Evolutionary conservation across 495 filamentous ascomycete genomes (phyloP).

Genomic region (Hypoxylon subgilvum): DNA sequence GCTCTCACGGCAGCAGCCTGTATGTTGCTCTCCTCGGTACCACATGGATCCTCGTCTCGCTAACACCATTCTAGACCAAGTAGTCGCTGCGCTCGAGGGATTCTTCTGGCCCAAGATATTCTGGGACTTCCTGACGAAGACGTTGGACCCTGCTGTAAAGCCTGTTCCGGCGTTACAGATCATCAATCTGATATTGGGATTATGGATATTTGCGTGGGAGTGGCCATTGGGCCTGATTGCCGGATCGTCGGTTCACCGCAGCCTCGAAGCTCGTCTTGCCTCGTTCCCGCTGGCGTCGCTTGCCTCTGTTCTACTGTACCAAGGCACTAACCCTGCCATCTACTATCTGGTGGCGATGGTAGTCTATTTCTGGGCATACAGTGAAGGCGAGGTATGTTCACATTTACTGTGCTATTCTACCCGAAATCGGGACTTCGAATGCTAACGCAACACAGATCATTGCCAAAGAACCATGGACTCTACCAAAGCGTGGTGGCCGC

Average conservation of each 20-base stretch:
- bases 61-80: conserved; percentile 70
- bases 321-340: conserved; percentile 87
- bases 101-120: conserved; percentile 99
- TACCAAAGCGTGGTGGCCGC: conserved; percentile 51
- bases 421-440: too few species aligned
- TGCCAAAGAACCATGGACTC: conserved; percentile 59
- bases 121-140: conserved; percentile 95
- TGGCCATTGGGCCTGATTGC: conserved; percentile 77
- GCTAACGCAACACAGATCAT: conserved; percentile 49
- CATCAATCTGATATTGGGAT: conserved; percentile 89
- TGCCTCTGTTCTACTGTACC: conserved; percentile 79
- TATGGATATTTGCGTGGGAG: conserved; percentile 85
- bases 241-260: conserved; percentile 77
- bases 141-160: conserved; percentile 82
- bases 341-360: conserved; percentile 89
- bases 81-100: conserved; percentile 79
- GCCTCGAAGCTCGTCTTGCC: conserved; percentile 83
- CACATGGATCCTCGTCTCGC: conserved; percentile 8
- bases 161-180: conserved; percentile 90
- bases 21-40: conserved; percentile 55
- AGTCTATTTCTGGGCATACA: conserved; percentile 96
- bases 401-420: not conserved
- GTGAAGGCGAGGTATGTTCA: conserved; percentile 86
- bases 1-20: conserved; percentile 82
- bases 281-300: conserved; percentile 83